phyloP scores from a whole-genome alignment of 345 rosid genomes.

The Crucihimalaya himalaica region DNA sequence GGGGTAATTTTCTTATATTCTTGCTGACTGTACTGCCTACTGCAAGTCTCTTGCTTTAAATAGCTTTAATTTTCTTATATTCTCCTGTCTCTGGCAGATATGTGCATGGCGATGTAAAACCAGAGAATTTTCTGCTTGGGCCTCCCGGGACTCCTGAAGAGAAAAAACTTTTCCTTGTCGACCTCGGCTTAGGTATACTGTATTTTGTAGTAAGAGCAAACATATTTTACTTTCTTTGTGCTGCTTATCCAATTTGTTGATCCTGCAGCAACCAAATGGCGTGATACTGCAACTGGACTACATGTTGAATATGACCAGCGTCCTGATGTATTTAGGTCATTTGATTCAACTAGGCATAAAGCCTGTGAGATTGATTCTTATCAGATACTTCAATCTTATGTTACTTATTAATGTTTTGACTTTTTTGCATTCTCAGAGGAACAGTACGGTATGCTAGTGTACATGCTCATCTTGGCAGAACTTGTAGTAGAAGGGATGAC shows the following conservation, averaged over 20 bases:
- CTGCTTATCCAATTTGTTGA: slow-evolving; percentile 28
- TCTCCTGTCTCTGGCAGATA: slow-evolving; percentile 55
- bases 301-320: slow-evolving; percentile 99
- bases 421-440: slow-evolving; percentile 62
- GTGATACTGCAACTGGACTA: slow-evolving; percentile 70
- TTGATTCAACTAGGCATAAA: background rate
- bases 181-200: slow-evolving; percentile 79
- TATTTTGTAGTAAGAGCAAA: background rate
- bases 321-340: slow-evolving; percentile 94
- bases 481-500: slow-evolving; percentile 96
- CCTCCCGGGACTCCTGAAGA: slow-evolving; percentile 80
- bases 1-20: slow-evolving; percentile 55
- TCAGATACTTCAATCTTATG: slow-evolving; percentile 5
- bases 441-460: slow-evolving; percentile 97
- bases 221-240: slow-evolving; percentile 20
- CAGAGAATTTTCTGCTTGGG: slow-evolving; percentile 96
- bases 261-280: slow-evolving; percentile 84
- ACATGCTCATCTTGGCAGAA: slow-evolving; percentile 98
- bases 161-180: slow-evolving; percentile 90
- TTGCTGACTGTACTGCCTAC: slow-evolving; percentile 1
- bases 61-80: background rate
- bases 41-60: slow-evolving; percentile 1
- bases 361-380: slow-evolving; percentile 12
- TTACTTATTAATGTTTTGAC: slow-evolving; percentile 1
- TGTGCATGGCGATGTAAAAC: slow-evolving; percentile 98